These are phyloP conservation scores for Diaporthe sp. DNA, from an alignment of 2,329 filamentous ascomycete genomes.

Conservation along the genomic window DNA sequence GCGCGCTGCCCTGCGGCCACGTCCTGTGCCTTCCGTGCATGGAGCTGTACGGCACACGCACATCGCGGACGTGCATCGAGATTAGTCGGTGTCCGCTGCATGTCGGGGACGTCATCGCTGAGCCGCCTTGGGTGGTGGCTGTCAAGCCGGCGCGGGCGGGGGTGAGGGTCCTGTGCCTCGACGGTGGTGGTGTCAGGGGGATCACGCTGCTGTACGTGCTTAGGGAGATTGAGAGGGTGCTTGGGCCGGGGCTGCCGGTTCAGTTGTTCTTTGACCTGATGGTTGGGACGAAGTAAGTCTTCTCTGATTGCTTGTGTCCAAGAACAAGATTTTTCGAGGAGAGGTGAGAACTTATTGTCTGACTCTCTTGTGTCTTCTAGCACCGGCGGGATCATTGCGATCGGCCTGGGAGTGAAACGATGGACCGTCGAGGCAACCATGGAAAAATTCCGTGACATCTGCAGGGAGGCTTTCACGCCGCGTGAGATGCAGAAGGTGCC, in stretches of 20 bases:
- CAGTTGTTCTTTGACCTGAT: constrained; percentile 28
- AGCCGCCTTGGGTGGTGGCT: constrained; percentile 53
- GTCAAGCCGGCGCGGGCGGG: constrained; percentile 46
- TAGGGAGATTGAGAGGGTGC: constrained; percentile 11
- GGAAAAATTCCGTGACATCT: constrained; percentile 8
- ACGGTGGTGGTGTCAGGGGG: constrained; percentile 1
- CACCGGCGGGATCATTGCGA: constrained; percentile 2
- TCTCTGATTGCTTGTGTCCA: fast-evolving
- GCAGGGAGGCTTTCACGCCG: constrained; percentile 24
- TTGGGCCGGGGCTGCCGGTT: constrained; percentile 8
- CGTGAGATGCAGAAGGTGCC: constrained; percentile 24
- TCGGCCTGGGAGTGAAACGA: constrained; percentile 5
- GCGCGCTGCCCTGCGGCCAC: constrained; percentile 11
- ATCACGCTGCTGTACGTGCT: background rate
- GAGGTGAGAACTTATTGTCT: background rate
- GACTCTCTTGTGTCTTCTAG: background rate
- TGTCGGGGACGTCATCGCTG: background rate
- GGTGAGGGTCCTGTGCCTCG: constrained; percentile 46
- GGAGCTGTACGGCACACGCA: constrained; percentile 1
- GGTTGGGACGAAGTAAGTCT: constrained; percentile 23
- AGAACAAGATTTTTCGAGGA: background rate
- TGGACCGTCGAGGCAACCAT: constrained; percentile 21
- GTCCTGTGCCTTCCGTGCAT: background rate
- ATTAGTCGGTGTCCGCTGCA: constrained; percentile 18
- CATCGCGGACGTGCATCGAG: constrained; percentile 11